Evolutionary conservation across 768 basidiomycete species (phyloP).

Genomic region (Tricholoma sp.): DNA sequence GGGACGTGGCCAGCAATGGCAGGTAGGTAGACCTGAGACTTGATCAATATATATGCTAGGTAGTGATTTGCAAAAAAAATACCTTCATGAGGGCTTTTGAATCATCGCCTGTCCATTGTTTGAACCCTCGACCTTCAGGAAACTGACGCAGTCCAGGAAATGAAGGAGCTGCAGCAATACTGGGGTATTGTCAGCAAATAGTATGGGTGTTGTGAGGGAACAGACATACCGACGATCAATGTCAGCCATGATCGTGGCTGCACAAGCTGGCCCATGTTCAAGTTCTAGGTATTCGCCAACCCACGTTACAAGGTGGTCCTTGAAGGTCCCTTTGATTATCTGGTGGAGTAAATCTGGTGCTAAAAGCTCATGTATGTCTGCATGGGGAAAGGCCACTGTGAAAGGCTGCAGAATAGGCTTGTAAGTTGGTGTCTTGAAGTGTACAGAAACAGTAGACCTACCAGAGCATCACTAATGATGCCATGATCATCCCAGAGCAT

Average conservation of each 20-base stretch:
- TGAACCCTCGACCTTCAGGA: slow-evolving; percentile 21
- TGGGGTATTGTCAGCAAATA: slow-evolving; percentile 4
- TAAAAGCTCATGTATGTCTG: slow-evolving; percentile 25
- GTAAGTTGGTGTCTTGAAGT: neutral
- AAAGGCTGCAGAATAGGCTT: slow-evolving; percentile 3
- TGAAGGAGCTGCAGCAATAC: slow-evolving; percentile 18
- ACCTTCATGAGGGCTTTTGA: slow-evolving; percentile 31
- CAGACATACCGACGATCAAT: slow-evolving; percentile 25
- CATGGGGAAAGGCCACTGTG: neutral
- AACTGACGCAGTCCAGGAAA: too few relatives aligned
- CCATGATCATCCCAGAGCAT: neutral
- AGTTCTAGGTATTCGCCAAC: slow-evolving; percentile 20
- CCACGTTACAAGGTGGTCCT: too few relatives aligned
- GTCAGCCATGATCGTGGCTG: slow-evolving; percentile 24
- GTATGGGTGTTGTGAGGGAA: neutral
- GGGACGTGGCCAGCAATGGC: too few relatives aligned
- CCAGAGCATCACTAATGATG: too few relatives aligned
- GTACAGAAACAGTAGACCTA: neutral
- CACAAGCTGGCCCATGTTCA: slow-evolving; percentile 5
- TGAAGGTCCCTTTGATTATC: too few relatives aligned
- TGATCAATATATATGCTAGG: neutral
- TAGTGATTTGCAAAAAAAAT: neutral
- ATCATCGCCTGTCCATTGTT: too few relatives aligned
- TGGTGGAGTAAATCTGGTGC: slow-evolving; percentile 25
- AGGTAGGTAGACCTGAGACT: slow-evolving; percentile 20